Conservation (phyloP, 2,329 filamentous ascomycete genomes). For the Scedosporium boydii region DNA sequence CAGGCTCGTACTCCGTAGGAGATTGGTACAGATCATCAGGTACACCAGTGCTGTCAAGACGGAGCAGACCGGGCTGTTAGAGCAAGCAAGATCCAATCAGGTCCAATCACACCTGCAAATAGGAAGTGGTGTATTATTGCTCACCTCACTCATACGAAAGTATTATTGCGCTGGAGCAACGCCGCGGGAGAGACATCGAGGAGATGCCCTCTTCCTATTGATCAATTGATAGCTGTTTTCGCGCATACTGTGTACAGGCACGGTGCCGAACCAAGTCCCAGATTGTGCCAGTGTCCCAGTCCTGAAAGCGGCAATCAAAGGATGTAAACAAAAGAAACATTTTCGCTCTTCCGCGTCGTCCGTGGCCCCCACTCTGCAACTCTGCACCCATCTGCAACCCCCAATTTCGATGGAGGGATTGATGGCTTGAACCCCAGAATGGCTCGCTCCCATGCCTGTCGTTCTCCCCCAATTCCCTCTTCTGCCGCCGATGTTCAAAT, state of each 20-base stretch:
- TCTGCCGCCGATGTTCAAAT: background rate
- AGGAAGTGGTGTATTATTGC: background rate
- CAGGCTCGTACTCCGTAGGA: background rate
- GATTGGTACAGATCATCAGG: background rate
- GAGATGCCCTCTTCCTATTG: background rate
- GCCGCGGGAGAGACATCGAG: background rate
- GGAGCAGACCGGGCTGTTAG: background rate
- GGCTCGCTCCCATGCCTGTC: background rate
- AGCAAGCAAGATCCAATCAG: no score
- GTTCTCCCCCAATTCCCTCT: background rate
- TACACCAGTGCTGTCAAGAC: background rate
- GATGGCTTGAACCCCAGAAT: background rate
- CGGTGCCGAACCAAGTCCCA: background rate
- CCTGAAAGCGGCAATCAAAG: background rate
- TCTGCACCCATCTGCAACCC: background rate
- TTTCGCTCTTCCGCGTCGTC: background rate
- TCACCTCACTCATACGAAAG: background rate
- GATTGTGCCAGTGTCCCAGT: background rate
- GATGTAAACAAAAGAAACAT: slow-evolving; percentile 1
- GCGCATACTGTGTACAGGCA: background rate
- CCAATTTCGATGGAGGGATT: background rate
- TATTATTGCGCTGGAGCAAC: background rate
- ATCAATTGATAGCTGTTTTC: background rate
- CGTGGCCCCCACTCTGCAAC: background rate
- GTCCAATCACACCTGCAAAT: background rate